Evolutionary conservation across 2,329 filamentous ascomycete genomes (phyloP).

Genomic region (Amauroascus niger): DNA sequence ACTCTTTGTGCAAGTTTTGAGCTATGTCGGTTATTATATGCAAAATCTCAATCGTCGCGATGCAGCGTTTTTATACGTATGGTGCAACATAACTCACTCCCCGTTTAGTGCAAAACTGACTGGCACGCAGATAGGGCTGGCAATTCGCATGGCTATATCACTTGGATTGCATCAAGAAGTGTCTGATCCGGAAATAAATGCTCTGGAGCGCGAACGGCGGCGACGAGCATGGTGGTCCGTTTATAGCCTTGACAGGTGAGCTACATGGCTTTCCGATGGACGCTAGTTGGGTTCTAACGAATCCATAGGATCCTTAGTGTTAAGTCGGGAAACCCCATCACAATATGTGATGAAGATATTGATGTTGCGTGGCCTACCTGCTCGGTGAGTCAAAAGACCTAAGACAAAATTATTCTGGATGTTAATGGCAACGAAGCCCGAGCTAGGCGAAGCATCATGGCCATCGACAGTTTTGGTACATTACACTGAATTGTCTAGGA

Average conservation of each 20-base stretch:
- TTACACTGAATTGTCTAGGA: conserved; percentile 46
- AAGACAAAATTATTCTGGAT: conserved; percentile 15
- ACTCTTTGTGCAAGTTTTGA: conserved; percentile 47
- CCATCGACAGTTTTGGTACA: conserved; percentile 42
- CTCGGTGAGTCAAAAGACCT: conserved; percentile 20
- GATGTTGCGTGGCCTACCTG: conserved; percentile 25
- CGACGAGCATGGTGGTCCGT: conserved; percentile 49
- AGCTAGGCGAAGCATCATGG: conserved; percentile 21
- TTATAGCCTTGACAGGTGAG: conserved; percentile 44
- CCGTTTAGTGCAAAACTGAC: background rate
- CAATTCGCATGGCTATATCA: conserved; percentile 49
- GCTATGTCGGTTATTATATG: conserved; percentile 48
- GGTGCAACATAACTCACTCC: background rate
- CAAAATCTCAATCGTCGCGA: conserved; percentile 49
- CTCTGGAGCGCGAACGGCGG: conserved; percentile 40
- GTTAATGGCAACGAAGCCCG: background rate
- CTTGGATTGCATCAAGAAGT: conserved; percentile 49
- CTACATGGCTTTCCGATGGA: background rate
- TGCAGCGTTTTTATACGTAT: conserved; percentile 45
- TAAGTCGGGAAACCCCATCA: conserved; percentile 47
- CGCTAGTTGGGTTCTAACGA: background rate
- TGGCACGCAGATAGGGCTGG: conserved; percentile 38
- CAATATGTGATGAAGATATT: conserved; percentile 48
- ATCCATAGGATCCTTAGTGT: conserved; percentile 39
- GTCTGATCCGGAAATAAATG: conserved; percentile 31